Percentiles rank a stretch among this genome's conserved stretches.
Evolutionary conservation across 2,329 filamentous ascomycete species (phyloP).

Genomic region (Calonectria pteridis): DNA sequence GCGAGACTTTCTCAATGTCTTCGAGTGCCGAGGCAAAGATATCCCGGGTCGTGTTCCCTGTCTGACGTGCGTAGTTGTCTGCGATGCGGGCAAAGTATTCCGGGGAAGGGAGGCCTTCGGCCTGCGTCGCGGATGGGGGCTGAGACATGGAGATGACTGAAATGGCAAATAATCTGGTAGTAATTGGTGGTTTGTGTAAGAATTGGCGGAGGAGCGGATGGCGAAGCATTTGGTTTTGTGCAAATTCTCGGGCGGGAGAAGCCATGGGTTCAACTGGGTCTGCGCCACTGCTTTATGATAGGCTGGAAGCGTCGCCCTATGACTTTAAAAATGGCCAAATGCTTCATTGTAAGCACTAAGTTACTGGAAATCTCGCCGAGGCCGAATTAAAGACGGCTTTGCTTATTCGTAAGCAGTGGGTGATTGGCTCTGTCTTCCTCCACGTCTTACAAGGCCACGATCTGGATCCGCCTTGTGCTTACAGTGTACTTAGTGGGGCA

Average conservation of each 20-base stretch:
- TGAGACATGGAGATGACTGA: neutral
- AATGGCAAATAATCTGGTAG: neutral
- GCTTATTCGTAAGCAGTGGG: neutral
- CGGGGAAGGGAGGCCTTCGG: slow-evolving; percentile 23
- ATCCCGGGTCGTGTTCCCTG: slow-evolving; percentile 45
- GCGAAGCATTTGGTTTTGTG: neutral
- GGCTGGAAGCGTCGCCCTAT: too few species aligned
- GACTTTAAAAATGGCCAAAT: neutral
- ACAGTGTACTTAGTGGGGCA: neutral
- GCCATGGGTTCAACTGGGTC: neutral
- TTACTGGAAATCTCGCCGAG: neutral
- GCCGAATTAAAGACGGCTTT: neutral
- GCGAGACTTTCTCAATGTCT: slow-evolving; percentile 30
- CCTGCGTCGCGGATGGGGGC: neutral
- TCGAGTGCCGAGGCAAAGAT: slow-evolving; percentile 34
- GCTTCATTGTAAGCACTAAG: neutral
- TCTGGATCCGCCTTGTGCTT: neutral
- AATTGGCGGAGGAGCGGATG: neutral
- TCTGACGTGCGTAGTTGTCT: slow-evolving; percentile 42
- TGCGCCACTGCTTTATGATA: neutral
- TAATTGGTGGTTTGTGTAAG: neutral
- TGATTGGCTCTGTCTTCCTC: neutral
- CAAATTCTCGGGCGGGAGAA: neutral
- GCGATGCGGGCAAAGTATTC: slow-evolving; percentile 45
- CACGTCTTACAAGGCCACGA: neutral